Base-by-base conservation (phyloP, 2,329 filamentous ascomycete species). In the Fusarium pseudoanthophilum region DNA sequence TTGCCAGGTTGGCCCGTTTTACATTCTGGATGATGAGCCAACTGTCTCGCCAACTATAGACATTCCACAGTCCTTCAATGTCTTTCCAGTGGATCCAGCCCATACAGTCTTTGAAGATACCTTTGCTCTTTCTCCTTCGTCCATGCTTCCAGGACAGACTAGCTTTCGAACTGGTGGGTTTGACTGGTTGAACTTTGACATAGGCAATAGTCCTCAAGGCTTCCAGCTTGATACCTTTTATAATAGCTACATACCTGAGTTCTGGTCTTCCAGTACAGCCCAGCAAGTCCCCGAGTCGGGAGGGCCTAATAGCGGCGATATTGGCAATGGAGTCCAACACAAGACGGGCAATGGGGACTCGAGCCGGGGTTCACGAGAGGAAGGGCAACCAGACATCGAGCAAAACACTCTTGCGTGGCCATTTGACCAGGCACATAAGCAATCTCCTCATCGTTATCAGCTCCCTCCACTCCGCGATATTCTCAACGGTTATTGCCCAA, bases 401-500 rank as follows among this genome's bases (percentile, higher is more conserved):
- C 39, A 62, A 36, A 34, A 11, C 14, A 58, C 11, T 3, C 40
- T 62, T 20, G 51, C 52, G 1, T 62, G 60, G 60, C 60, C 60
- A 8, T 62, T 62, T n/a, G 60, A 62, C 3, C 60, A 62, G 18
- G 52, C 37, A 1, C 55, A 59, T 39, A 34, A 59, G 9, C 55
- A 42, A 5, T 15, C 32, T 0, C 32, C 60, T 4, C 40, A 18
- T 30, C 39, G 26, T 10, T 62, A 58, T 26, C 51, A 15, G 4
- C 60, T 58, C 1, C 60, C 60, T 28, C 60, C 60, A 5, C 60
- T 62, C 2, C 37, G 51, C 21, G 60, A 58, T 21, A 43, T 62
- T 11, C 24, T 62, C 5, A 36, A 28, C 18, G 30, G 32, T n/a
- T 40, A 40, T 4, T 32, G 32, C 4, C 28, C 39, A 2, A 24